Conservation (phyloP, 2,329 filamentous ascomycete genomes). For the Sporothrix schenckii region DNA sequence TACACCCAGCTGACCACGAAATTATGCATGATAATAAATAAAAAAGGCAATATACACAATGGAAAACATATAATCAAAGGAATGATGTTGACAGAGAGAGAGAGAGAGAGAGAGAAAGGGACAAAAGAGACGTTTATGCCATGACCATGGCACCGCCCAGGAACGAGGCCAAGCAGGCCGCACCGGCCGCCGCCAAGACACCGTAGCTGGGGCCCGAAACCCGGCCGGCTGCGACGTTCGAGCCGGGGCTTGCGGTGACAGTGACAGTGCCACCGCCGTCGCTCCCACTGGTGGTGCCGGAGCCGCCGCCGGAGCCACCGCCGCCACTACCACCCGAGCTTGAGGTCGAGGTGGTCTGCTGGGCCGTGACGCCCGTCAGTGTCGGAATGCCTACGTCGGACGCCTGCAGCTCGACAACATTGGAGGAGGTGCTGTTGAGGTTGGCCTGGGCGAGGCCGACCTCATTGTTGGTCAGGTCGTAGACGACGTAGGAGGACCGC, state of each 20-base stretch:
- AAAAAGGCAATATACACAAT: not conserved
- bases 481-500: conserved; percentile 57
- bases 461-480: conserved; percentile 55
- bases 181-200: conserved; percentile 35
- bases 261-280: conserved; percentile 32
- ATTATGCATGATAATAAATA: not conserved
- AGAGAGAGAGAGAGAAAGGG: too few species aligned
- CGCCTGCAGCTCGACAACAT: conserved; percentile 52
- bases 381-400: conserved; percentile 47
- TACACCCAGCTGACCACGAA: not conserved
- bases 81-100: too few species aligned
- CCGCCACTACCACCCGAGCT: conserved; percentile 16
- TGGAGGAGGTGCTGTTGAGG: conserved; percentile 49
- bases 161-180: conserved; percentile 39
- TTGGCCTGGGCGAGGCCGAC: conserved; percentile 59
- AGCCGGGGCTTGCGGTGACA: conserved; percentile 30
- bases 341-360: conserved; percentile 37
- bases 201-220: conserved; percentile 31
- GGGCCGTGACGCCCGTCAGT: conserved; percentile 50
- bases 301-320: not conserved
- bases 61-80: not conserved
- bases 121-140: conserved; percentile 33
- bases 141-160: conserved; percentile 39
- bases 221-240: conserved; percentile 31
- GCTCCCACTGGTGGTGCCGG: conserved; percentile 24